These are phyloP conservation scores for Anisogramma anomala DNA, from an alignment of 2,329 filamentous ascomycete species.

Conservation along the genomic window DNA sequence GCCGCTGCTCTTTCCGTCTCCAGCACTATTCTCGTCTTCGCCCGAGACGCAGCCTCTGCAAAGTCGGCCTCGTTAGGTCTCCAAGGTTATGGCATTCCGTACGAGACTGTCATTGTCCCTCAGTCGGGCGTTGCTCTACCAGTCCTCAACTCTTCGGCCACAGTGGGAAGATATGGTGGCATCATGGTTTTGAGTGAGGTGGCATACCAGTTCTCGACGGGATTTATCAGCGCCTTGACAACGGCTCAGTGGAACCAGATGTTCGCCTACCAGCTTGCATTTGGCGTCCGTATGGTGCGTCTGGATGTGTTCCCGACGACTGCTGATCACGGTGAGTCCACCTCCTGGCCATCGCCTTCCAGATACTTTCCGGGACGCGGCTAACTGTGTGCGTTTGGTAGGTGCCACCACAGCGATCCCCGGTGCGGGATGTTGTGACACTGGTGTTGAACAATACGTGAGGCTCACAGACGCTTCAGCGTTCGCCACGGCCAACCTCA, in stretches of 20 bases:
- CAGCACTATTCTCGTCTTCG: constrained; percentile 45
- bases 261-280: constrained; percentile 45
- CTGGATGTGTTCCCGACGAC: constrained; percentile 44
- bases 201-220: constrained; percentile 38
- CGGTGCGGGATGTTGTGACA: constrained; percentile 32
- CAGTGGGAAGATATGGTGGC: constrained; percentile 45
- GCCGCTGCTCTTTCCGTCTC: constrained; percentile 20
- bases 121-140: constrained; percentile 39
- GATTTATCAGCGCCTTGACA: constrained; percentile 42
- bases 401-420: constrained; percentile 17
- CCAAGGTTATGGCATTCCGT: constrained; percentile 50
- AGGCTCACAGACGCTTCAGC: constrained; percentile 41
- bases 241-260: constrained; percentile 43
- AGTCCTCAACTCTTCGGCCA: constrained; percentile 34
- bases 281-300: constrained; percentile 49
- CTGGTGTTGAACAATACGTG: constrained; percentile 38
- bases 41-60: constrained; percentile 37
- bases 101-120: constrained; percentile 42
- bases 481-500: constrained; percentile 44
- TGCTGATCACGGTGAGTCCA: constrained; percentile 36
- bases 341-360: too few species aligned
- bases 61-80: constrained; percentile 40
- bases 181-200: constrained; percentile 45
- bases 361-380: too few species aligned
- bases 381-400: background rate